Percentiles rank a stretch among this genome's conserved stretches.
These are phyloP conservation scores for Oryza officinalis DNA, from an alignment of 176 grass and related monocot genomes.

Conservation along the genomic window DNA sequence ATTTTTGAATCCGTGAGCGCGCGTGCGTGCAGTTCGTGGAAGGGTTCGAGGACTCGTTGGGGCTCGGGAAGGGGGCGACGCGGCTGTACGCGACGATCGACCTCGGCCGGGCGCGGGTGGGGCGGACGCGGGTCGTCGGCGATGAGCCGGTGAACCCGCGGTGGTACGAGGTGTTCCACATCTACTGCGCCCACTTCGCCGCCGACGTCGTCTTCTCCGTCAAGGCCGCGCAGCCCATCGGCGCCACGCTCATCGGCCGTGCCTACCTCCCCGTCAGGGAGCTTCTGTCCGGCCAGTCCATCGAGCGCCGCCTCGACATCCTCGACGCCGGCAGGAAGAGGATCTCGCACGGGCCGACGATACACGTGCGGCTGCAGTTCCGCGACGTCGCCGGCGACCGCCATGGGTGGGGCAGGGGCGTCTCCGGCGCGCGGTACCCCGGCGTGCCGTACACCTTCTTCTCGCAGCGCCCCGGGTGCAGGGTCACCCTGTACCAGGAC, in stretches of 20 bases:
- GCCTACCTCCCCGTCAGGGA: slow-evolving; percentile 75
- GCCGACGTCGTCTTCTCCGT: slow-evolving; percentile 77
- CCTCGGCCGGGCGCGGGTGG: slow-evolving; percentile 76
- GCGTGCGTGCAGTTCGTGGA: slow-evolving; percentile 57
- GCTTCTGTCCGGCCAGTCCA: slow-evolving; percentile 42
- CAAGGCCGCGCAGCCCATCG: slow-evolving; percentile 67
- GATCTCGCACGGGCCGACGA: slow-evolving; percentile 53
- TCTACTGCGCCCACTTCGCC: slow-evolving; percentile 92
- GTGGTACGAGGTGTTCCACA: slow-evolving; percentile 94
- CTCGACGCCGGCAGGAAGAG: slow-evolving; percentile 35
- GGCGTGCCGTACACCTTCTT: slow-evolving; percentile 92
- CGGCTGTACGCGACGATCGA: slow-evolving; percentile 88
- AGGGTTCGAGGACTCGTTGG: slow-evolving; percentile 70
- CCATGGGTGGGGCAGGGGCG: slow-evolving; percentile 57
- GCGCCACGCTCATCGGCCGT: slow-evolving; percentile 83
- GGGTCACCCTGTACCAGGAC: slow-evolving; percentile 90
- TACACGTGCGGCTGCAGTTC: slow-evolving; percentile 67
- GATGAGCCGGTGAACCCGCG: slow-evolving; percentile 78
- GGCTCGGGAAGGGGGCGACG: slow-evolving; percentile 72
- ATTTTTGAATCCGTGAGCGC: not conserved
- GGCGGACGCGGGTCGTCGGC: slow-evolving; percentile 69
- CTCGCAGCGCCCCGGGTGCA: slow-evolving; percentile 85
- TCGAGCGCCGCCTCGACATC: slow-evolving; percentile 67
- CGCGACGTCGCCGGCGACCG: slow-evolving; percentile 57
- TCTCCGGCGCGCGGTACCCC: slow-evolving; percentile 50